Conservation (phyloP, 108 stramenopile genomes). For the Schizochytrium sp. region DNA sequence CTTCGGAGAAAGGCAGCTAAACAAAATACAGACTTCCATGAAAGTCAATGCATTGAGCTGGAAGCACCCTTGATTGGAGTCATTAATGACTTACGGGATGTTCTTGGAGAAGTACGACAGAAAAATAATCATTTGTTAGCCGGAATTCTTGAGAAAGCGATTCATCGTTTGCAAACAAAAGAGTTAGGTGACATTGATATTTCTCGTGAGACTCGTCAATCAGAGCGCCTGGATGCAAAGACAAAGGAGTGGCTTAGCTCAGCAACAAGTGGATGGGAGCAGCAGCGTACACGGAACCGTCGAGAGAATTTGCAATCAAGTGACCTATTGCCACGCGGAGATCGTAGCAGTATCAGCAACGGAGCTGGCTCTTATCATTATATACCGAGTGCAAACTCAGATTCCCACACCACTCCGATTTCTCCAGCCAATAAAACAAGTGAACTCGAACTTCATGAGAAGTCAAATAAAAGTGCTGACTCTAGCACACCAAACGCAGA, state of each 20-base stretch:
- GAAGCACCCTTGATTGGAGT: conserved; percentile 8
- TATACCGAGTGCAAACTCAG: background rate
- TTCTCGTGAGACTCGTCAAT: background rate
- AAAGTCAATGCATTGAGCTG: background rate
- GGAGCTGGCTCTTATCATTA: background rate
- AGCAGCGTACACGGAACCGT: conserved; percentile 20
- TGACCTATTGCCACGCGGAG: conserved; percentile 22
- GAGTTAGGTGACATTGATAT: conserved; percentile 7
- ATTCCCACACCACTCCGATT: background rate
- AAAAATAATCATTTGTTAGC: background rate
- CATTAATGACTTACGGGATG: conserved; percentile 42
- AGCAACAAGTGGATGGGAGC: conserved; percentile 61
- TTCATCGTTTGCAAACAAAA: conserved; percentile 3
- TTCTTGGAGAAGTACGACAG: background rate
- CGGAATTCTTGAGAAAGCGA: background rate
- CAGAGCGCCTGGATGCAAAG: background rate
- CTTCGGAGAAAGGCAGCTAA: background rate
- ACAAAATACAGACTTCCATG: background rate
- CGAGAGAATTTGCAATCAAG: background rate
- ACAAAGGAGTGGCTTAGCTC: conserved; percentile 58
- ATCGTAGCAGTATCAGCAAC: background rate
- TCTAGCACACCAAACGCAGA: too few relatives aligned
- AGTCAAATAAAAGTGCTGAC: too few relatives aligned
- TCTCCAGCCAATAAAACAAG: background rate
- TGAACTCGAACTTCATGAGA: too few relatives aligned